phyloP scores from a whole-genome alignment of 2,329 filamentous ascomycete genomes.

The Cryphonectria carpinicola region DNA sequence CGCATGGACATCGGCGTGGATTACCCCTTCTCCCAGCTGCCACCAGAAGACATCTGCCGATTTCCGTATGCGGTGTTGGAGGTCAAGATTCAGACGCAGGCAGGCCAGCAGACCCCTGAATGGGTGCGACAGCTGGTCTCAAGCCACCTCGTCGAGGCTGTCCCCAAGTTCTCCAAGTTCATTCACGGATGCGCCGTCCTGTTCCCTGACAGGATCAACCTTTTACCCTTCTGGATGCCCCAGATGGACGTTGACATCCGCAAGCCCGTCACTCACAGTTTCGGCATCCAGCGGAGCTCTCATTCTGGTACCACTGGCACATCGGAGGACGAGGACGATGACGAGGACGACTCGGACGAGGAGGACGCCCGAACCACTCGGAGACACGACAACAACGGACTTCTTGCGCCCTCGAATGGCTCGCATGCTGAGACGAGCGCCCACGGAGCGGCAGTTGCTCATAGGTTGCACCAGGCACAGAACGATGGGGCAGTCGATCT shows the following conservation, averaged over 20 bases:
- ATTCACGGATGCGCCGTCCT: constrained; percentile 91
- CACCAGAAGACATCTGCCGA: constrained; percentile 79
- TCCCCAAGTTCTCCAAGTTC: constrained; percentile 99
- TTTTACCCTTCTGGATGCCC: constrained; percentile 96
- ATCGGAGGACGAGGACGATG: constrained; percentile 76
- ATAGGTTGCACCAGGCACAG: constrained; percentile 41
- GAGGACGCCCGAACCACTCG: constrained; percentile 49
- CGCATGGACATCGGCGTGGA: constrained; percentile 98
- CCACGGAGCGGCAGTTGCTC: constrained; percentile 37
- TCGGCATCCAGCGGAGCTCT: constrained; percentile 83
- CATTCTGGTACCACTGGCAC: constrained; percentile 78
- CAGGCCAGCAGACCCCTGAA: constrained; percentile 90
- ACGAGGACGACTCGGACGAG: constrained; percentile 70
- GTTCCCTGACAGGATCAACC: constrained; percentile 83
- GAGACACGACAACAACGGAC: constrained; percentile 4
- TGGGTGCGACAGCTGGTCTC: constrained; percentile 95
- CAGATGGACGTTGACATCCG: constrained; percentile 98
- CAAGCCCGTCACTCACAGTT: constrained; percentile 85
- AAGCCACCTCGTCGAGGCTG: constrained; percentile 96
- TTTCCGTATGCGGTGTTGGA: constrained; percentile 97
- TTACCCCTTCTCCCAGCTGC: constrained; percentile 88
- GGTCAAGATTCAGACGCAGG: constrained; percentile 96
- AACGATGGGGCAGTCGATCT: constrained; percentile 58
- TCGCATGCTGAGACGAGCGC: constrained; percentile 40
- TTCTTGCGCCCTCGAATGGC: constrained; percentile 28